Evolutionary conservation across 805 yeast species (phyloP).

Genomic region (Wickerhamiella lipophila): DNA sequence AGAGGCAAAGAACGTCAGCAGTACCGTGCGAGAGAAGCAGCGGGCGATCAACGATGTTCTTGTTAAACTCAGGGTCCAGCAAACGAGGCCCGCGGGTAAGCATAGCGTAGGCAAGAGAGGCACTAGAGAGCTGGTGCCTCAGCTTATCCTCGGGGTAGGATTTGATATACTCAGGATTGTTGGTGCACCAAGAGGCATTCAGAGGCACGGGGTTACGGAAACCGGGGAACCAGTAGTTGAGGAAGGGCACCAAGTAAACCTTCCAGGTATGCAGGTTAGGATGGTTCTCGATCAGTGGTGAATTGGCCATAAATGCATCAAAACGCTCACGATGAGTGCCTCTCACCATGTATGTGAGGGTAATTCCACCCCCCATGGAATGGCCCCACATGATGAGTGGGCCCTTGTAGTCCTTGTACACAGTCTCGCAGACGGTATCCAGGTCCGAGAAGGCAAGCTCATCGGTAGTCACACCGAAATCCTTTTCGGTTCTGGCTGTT

Average conservation of each 20-base stretch:
- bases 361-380: constrained; percentile 32
- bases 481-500: constrained; percentile 23
- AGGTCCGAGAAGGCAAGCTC: constrained; percentile 25
- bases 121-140: constrained; percentile 23
- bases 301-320: constrained; percentile 27
- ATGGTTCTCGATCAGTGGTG: constrained; percentile 26
- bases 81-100: constrained; percentile 28
- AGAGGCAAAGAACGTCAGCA: constrained; percentile 27
- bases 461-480: constrained; percentile 28
- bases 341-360: constrained; percentile 28
- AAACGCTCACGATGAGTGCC: constrained; percentile 27
- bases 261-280: constrained; percentile 13
- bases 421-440: constrained; percentile 23
- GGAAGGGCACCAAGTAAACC: constrained; percentile 21
- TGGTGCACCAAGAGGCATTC: constrained; percentile 21
- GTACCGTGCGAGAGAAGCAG: constrained; percentile 29
- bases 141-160: constrained; percentile 22
- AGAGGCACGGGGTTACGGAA: constrained; percentile 21
- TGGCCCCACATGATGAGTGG: constrained; percentile 28
- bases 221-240: constrained; percentile 24
- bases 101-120: constrained; percentile 27
- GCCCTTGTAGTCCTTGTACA: constrained; percentile 17
- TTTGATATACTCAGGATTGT: constrained; percentile 22
- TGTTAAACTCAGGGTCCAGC: constrained; percentile 22
- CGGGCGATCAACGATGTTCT: constrained; percentile 27